phyloP scores from a whole-genome alignment of 1,284 basidiomycete genomes.

The Schizophyllum commune region DNA sequence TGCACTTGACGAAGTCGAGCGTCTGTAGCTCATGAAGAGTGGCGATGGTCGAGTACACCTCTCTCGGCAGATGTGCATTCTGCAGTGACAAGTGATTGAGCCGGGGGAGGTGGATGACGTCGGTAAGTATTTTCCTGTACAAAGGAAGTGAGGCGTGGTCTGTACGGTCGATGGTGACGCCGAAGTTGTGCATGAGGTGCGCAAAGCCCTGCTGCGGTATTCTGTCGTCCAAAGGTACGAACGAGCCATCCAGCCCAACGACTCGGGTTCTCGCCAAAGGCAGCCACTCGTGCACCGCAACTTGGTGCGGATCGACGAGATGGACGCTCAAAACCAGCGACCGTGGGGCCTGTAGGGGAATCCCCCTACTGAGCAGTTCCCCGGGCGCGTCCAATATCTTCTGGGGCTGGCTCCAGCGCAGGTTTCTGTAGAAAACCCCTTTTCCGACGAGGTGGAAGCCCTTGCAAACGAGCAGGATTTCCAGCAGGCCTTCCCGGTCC shows the following conservation, averaged over 20 bases:
- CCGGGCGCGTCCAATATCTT: background rate
- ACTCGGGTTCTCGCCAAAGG: background rate
- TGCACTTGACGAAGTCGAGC: background rate
- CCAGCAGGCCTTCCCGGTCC: background rate
- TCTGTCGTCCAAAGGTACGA: background rate
- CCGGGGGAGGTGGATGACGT: background rate
- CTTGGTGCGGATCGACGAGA: background rate
- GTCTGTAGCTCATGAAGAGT: background rate
- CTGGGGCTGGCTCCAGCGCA: background rate
- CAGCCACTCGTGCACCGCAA: background rate
- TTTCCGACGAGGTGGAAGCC: background rate
- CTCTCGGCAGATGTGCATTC: background rate
- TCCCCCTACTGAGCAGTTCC: background rate
- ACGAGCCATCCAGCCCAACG: background rate
- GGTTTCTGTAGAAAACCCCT: background rate
- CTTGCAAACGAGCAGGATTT: background rate
- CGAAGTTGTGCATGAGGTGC: background rate
- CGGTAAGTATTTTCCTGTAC: background rate
- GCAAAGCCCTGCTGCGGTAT: background rate
- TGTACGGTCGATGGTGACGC: background rate
- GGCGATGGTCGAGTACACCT: background rate
- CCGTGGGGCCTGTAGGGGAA: background rate
- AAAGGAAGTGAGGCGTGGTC: background rate
- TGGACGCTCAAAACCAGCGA: background rate
- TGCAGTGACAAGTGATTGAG: background rate